Percentiles rank a stretch among this genome's conserved stretches.
Conservation (phyloP, 495 filamentous ascomycete genomes). For the Penicillium soppii region DNA sequence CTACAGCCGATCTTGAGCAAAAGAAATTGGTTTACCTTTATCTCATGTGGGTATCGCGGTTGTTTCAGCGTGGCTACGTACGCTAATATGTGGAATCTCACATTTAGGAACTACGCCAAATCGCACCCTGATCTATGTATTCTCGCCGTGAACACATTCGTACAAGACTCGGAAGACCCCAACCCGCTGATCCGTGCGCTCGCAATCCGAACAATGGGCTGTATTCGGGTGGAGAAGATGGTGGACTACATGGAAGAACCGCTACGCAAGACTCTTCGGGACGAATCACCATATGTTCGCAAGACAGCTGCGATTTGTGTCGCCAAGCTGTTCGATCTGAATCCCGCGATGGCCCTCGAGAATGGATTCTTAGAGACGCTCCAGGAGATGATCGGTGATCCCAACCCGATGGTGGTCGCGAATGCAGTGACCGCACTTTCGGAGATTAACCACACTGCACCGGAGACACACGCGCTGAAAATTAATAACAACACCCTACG, state of each 20-base stretch:
- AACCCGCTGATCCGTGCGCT: conserved; percentile 94
- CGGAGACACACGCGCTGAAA: conserved; percentile 82
- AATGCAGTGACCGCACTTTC: conserved; percentile 92
- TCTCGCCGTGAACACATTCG: conserved; percentile 98
- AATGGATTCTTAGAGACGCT: conserved; percentile 96
- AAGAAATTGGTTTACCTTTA: conserved; percentile 99
- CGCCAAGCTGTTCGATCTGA: conserved; percentile 95
- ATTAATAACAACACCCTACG: conserved; percentile 81
- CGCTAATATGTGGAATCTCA: conserved; percentile 14
- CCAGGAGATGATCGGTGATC: conserved; percentile 94
- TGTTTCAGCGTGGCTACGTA: conserved; percentile 1
- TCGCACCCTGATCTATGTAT: conserved; percentile 99
- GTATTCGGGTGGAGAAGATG: conserved; percentile 98
- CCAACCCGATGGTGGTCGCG: conserved; percentile 98
- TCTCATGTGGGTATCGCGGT: conserved; percentile 70
- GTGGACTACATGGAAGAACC: conserved; percentile 99
- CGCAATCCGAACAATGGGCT: conserved; percentile 98
- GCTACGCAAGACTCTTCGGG: conserved; percentile 89
- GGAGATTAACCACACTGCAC: conserved; percentile 87
- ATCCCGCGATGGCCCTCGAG: conserved; percentile 86
- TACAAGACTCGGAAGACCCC: conserved; percentile 98
- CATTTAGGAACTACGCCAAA: conserved; percentile 94
- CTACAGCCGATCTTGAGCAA: conserved; percentile 90
- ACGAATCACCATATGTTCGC: conserved; percentile 97
- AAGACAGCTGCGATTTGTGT: conserved; percentile 98